Percentiles rank a stretch among this genome's conserved stretches.
Conservation (phyloP, 176 grass and related monocot genomes). For the Hyparrhenia diplandra region DNA sequence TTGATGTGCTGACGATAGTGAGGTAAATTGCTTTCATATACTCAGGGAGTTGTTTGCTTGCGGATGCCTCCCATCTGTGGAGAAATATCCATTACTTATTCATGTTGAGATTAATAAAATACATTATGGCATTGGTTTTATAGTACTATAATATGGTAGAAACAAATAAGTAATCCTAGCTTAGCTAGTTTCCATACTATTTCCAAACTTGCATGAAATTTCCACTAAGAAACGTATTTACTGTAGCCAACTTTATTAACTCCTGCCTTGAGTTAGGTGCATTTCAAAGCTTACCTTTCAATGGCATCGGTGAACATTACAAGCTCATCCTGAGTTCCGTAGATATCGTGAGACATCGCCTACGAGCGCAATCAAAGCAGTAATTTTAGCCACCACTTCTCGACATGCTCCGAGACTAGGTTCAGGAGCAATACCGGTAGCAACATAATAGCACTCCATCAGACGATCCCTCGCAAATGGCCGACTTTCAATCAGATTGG, state of each 20-base stretch:
- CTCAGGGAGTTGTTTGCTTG: neutral
- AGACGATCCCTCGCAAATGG: conserved; percentile 24
- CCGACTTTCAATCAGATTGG: neutral
- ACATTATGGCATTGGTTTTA: neutral
- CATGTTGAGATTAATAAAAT: neutral
- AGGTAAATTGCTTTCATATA: conserved; percentile 1
- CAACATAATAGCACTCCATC: conserved; percentile 34
- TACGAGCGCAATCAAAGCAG: neutral
- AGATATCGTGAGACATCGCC: conserved; percentile 47
- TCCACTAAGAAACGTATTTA: too few relatives aligned
- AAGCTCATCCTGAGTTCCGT: conserved; percentile 34
- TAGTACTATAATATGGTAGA: too few relatives aligned
- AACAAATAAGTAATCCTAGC: too few relatives aligned
- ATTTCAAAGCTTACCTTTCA: neutral
- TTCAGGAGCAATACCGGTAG: conserved; percentile 5
- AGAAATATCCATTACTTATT: too few relatives aligned
- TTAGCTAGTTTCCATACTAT: too few relatives aligned
- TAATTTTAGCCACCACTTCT: conserved; percentile 15
- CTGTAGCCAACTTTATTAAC: too few relatives aligned
- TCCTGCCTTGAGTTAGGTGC: neutral
- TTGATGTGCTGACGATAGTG: neutral
- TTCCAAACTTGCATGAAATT: too few relatives aligned
- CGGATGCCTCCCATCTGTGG: neutral
- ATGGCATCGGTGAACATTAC: conserved; percentile 8
- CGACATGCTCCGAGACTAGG: neutral